phyloP scores from a whole-genome alignment of 768 basidiomycete genomes.

The Termitomyces sp. region DNA sequence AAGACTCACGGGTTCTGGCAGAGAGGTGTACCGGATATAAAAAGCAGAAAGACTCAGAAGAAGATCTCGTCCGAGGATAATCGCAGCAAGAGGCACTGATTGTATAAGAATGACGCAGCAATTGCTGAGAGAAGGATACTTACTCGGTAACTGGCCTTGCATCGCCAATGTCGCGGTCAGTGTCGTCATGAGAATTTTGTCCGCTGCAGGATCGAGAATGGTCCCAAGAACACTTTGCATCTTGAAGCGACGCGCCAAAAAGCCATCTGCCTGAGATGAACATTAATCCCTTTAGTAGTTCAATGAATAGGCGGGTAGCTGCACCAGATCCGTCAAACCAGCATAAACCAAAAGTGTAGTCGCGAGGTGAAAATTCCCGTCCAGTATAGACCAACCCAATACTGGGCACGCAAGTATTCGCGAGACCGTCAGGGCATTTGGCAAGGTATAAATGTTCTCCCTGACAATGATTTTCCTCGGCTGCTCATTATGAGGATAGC shows the following conservation, averaged over 20 bases:
- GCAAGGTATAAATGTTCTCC: slow-evolving; percentile 93
- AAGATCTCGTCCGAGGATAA: slow-evolving; percentile 89
- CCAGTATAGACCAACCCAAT: slow-evolving; percentile 85
- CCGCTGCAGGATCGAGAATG: slow-evolving; percentile 95
- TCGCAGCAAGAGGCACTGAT: slow-evolving; percentile 74
- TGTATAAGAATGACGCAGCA: slow-evolving; percentile 3
- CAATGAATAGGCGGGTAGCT: slow-evolving; percentile 22
- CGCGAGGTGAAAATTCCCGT: slow-evolving; percentile 75
- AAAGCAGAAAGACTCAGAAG: slow-evolving; percentile 85
- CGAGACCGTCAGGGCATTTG: slow-evolving; percentile 84
- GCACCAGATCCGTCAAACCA: slow-evolving; percentile 87
- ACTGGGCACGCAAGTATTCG: slow-evolving; percentile 86
- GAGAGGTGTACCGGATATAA: slow-evolving; percentile 86
- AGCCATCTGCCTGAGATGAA: slow-evolving; percentile 77
- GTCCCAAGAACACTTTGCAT: slow-evolving; percentile 92
- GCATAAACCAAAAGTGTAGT: slow-evolving; percentile 84
- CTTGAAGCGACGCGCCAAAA: slow-evolving; percentile 77
- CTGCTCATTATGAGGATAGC: slow-evolving; percentile 11
- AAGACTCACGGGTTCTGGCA: slow-evolving; percentile 75
- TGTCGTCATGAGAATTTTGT: slow-evolving; percentile 94
- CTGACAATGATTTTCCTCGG: slow-evolving; percentile 32
- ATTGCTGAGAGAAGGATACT: slow-evolving; percentile 19
- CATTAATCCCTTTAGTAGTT: slow-evolving; percentile 4
- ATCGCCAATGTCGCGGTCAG: slow-evolving; percentile 81
- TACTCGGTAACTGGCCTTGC: slow-evolving; percentile 80